Conservation (phyloP, 805 yeast species). For the Ogataea haglerorum region DNA sequence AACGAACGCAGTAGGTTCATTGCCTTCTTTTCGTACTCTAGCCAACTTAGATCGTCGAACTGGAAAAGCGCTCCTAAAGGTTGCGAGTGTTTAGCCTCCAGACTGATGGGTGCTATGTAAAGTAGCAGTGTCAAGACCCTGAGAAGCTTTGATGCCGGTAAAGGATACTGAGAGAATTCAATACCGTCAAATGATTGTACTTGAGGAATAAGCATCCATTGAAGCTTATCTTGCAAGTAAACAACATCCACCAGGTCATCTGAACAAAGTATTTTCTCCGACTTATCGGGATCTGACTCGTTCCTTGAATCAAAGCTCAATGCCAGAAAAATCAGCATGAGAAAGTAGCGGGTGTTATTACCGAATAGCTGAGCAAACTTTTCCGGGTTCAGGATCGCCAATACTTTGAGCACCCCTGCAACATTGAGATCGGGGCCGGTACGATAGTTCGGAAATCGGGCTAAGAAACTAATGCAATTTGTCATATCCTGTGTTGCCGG, state of each 20-base stretch:
- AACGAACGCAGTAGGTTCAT: conserved; percentile 47
- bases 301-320: conserved; percentile 21
- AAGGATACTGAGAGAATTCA: conserved; percentile 34
- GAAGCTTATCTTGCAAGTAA: conserved; percentile 19
- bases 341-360: conserved; percentile 32
- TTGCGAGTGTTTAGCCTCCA: conserved; percentile 15
- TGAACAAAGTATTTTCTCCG: not conserved
- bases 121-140: conserved; percentile 49
- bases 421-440: conserved; percentile 27
- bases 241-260: conserved; percentile 24
- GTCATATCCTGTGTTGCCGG: conserved; percentile 36
- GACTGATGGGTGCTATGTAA: conserved; percentile 36
- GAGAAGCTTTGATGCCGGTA: conserved; percentile 41
- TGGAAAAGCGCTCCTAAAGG: conserved; percentile 20
- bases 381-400: conserved; percentile 43
- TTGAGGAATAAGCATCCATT: conserved; percentile 33
- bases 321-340: conserved; percentile 47
- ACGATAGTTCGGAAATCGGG: conserved; percentile 23
- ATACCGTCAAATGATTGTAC: conserved; percentile 44
- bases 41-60: conserved; percentile 36
- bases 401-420: conserved; percentile 41
- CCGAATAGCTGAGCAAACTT: conserved; percentile 37
- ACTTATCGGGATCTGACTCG: conserved; percentile 14
- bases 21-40: conserved; percentile 42
- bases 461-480: conserved; percentile 39